Base-by-base conservation (phyloP, 768 basidiomycete species). In the Serendipita vermifera region DNA sequence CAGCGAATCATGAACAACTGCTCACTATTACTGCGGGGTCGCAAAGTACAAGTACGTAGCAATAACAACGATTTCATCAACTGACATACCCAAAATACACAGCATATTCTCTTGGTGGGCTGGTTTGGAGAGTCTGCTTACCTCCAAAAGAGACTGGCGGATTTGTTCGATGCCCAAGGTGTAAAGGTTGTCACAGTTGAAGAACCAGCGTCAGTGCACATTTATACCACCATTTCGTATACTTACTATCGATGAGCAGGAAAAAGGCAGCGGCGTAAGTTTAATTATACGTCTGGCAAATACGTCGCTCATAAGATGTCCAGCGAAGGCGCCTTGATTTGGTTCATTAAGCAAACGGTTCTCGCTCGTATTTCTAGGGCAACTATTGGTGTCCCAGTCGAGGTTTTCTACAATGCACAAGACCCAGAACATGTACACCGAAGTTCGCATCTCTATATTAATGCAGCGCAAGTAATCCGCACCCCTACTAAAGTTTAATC, bases 121-220 rank as follows among this genome's bases (percentile, higher is more conserved):
- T 27, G 54, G 13, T 55, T 55, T 26, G 54, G 33, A 14, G 54
- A 55, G n/a, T 55, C 54, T 33, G 33, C 11, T 13, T 55, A 33
- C 54, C 17, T 55, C 2, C 33, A 20, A 3, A 38, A 14, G 5
- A 38, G 20, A 14, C 11, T 55, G 1, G 27, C 17, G 27, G n/a
- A 17, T 3, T 17, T 13, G 15, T 38, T 55, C 11, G 3, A 11
- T 6, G 32, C 22, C 17, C 15, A 38, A 7, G 11, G 22, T 24
- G 9, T 33, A 27, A 26, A 33, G 29, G n/a, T 55, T 26, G 33
- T 55, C 33, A 36, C n/a, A 22, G 22, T n/a, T 17, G 36, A 55
- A 14, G 33, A 33, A 36, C 54, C 36, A 6, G 29, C 54, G 33
- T 55, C n/a, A 2, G n/a, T 55, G 9, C 7, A 17, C 22, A 7